phyloP scores from a whole-genome alignment of 805 yeast genomes.

The Barnettozyma siamensis region DNA sequence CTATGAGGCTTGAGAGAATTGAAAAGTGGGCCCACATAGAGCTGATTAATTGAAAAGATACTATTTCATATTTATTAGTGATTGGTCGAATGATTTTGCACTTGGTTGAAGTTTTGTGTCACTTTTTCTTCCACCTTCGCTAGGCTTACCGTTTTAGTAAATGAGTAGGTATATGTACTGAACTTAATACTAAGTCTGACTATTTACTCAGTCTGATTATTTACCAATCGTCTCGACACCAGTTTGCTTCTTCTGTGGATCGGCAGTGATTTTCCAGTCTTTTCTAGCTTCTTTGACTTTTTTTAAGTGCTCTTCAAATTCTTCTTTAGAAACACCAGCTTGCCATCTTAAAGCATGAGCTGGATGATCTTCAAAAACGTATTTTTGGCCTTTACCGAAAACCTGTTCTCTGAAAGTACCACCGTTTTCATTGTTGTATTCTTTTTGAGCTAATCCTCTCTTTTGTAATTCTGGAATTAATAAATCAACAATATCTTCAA shows the following conservation, averaged over 20 bases:
- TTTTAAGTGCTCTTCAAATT: constrained; percentile 23
- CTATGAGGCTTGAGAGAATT: no score
- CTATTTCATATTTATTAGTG: no score
- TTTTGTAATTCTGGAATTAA: constrained; percentile 33
- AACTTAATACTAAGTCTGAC: no score
- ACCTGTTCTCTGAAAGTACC: constrained; percentile 33
- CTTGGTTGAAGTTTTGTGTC: no score
- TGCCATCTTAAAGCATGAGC: constrained; percentile 22
- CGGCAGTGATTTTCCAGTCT: constrained; percentile 10
- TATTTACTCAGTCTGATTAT: neutral
- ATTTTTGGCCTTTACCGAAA: constrained; percentile 18
- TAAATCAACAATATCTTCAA: constrained; percentile 33
- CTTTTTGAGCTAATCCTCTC: constrained; percentile 32
- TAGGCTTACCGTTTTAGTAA: no score
- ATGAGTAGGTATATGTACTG: no score
- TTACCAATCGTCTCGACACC: neutral
- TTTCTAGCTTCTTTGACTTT: constrained; percentile 11
- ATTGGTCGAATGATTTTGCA: no score
- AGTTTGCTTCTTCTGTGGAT: neutral
- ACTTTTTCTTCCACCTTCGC: no score
- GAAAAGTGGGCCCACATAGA: no score
- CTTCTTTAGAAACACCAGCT: constrained; percentile 26
- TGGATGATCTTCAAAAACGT: constrained; percentile 20
- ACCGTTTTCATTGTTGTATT: constrained; percentile 19
- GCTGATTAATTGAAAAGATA: no score